Conservation (phyloP, 345 rosid species). For the Populus deltoides region DNA sequence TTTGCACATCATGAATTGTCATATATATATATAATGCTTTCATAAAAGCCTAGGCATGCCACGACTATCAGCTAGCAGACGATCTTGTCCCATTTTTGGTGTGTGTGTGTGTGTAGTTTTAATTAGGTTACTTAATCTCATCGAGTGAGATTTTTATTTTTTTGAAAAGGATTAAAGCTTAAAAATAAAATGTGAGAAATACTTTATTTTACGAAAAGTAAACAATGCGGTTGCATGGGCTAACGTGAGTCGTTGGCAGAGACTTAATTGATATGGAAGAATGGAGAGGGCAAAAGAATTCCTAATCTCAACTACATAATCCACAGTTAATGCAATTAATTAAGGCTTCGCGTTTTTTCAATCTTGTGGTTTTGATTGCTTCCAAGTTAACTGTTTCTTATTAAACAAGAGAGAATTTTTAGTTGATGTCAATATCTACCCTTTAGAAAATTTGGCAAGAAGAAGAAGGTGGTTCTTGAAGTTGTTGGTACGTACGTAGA, state of each 20-base stretch:
- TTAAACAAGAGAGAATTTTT: neutral
- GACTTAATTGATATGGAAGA: neutral
- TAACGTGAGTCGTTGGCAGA: neutral
- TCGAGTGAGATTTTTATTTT: too few species aligned
- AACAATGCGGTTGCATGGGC: neutral
- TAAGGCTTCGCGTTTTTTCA: neutral
- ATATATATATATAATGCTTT: neutral
- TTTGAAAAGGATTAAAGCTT: too few species aligned
- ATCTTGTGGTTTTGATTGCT: neutral
- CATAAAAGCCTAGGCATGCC: too few species aligned
- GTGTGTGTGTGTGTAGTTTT: too few species aligned
- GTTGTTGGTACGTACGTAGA: neutral
- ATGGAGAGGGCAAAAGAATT: neutral
- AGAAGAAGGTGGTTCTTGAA: neutral
- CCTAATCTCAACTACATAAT: slow-evolving; percentile 20
- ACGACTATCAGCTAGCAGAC: too few species aligned
- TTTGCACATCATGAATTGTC: neutral
- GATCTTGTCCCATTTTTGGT: too few species aligned
- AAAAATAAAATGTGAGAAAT: too few species aligned
- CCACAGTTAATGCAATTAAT: neutral
- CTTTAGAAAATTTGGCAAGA: slow-evolving; percentile 9
- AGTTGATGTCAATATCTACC: slow-evolving; percentile 25
- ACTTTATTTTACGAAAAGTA: neutral
- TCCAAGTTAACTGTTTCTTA: slow-evolving; percentile 19
- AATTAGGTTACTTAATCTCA: too few species aligned